Conservation (phyloP, 768 basidiomycete species). For the Pisolithus marmoratus region DNA sequence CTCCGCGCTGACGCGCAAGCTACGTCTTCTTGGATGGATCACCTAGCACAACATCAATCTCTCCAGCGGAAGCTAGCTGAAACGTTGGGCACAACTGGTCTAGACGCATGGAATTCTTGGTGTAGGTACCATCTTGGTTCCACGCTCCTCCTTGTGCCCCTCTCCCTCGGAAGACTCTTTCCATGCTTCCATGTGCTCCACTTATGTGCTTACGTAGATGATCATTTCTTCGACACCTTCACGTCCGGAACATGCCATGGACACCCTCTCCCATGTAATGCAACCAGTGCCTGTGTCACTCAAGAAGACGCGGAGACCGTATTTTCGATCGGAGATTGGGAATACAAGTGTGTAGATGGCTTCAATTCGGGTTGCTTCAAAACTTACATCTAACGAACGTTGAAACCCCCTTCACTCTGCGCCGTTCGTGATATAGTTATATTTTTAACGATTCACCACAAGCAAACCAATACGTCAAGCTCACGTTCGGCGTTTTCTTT, state of each 20-base stretch:
- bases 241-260: slow-evolving; percentile 42
- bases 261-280: slow-evolving; percentile 41
- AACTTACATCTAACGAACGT: too few species aligned
- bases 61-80: slow-evolving; percentile 34
- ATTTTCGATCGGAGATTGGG: slow-evolving; percentile 55
- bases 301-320: slow-evolving; percentile 44
- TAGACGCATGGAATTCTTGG: slow-evolving; percentile 42
- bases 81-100: slow-evolving; percentile 36
- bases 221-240: slow-evolving; percentile 51
- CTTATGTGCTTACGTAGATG: slow-evolving; percentile 24
- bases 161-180: neutral
- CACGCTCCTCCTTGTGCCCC: neutral
- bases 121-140: slow-evolving; percentile 27
- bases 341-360: slow-evolving; percentile 41
- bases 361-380: neutral
- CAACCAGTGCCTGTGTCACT: slow-evolving; percentile 35
- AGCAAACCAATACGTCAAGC: slow-evolving; percentile 36
- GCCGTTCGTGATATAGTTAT: slow-evolving; percentile 28
- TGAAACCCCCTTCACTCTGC: too few species aligned
- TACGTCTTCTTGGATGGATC: slow-evolving; percentile 42
- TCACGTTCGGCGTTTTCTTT: slow-evolving; percentile 45
- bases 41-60: slow-evolving; percentile 31
- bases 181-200: neutral
- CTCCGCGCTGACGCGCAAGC: slow-evolving; percentile 38
- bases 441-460: slow-evolving; percentile 45